A percentile compares a stretch with the other conserved stretches of the same genome.
These are phyloP conservation scores for Quercus gilva DNA, from an alignment of 306 rosid species.

Conservation along the genomic window DNA sequence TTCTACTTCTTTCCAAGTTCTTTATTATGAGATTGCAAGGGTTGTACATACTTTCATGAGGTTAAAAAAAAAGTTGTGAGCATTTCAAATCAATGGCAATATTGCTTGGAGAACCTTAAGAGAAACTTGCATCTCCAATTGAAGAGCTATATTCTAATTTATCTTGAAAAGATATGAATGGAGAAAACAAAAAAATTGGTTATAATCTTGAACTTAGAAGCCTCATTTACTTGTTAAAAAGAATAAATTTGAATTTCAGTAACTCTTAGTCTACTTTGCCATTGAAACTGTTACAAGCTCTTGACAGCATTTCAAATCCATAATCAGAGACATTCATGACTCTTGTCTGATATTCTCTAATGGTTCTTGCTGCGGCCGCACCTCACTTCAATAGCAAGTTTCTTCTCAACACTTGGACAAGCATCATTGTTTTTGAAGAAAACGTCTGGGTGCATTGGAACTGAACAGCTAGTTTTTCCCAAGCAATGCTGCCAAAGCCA, in stretches of 20 bases:
- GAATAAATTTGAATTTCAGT: background rate
- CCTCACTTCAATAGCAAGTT: constrained; percentile 58
- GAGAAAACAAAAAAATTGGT: background rate
- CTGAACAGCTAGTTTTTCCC: constrained; percentile 42
- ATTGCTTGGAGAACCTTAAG: background rate
- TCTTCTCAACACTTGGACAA: constrained; percentile 44
- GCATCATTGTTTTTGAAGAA: constrained; percentile 34
- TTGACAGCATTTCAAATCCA: background rate
- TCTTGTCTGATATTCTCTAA: background rate
- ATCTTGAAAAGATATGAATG: too few species aligned
- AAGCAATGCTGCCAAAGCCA: constrained; percentile 50
- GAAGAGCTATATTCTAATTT: background rate
- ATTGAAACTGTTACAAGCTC: background rate
- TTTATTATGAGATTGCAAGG: background rate
- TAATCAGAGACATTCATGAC: background rate
- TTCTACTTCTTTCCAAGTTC: too few species aligned
- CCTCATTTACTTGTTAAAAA: background rate
- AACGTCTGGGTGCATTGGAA: constrained; percentile 34
- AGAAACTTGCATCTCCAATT: constrained; percentile 1
- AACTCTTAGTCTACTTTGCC: background rate
- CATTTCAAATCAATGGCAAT: background rate
- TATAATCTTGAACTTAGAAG: background rate
- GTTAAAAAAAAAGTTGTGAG: too few species aligned
- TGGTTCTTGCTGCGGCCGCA: constrained; percentile 23
- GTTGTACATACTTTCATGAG: too few species aligned